Conservation (phyloP, 2,329 filamentous ascomycete genomes). For the Pestalotiopsis sp. region DNA sequence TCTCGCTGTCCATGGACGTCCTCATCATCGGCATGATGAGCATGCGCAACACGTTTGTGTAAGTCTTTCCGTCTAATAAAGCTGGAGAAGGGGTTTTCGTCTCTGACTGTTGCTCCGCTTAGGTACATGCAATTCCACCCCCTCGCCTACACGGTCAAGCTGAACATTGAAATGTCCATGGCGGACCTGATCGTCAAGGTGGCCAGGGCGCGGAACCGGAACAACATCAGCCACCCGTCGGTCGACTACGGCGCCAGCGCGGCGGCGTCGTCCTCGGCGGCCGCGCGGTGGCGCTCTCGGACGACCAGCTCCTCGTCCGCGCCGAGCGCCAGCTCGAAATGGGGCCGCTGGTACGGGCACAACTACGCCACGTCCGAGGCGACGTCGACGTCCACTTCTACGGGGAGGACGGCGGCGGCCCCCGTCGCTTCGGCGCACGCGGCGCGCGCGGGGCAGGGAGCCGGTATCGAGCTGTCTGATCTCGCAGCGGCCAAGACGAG, state of each 20-base stretch:
- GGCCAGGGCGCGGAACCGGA: slow-evolving; percentile 1
- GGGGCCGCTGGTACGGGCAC: not conserved
- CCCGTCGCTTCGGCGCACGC: too few species aligned
- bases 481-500: not conserved
- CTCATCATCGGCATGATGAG: slow-evolving; percentile 33
- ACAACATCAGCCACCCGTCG: not conserved
- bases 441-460: too few species aligned
- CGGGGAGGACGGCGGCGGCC: too few species aligned
- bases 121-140: slow-evolving; percentile 53
- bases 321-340: not conserved
- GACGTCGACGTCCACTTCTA: not conserved
- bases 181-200: slow-evolving; percentile 50
- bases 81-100: too few species aligned
- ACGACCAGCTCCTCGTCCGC: not conserved
- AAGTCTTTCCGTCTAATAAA: not conserved
- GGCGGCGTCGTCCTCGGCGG: not conserved
- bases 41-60: slow-evolving; percentile 38
- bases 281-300: not conserved
- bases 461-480: not conserved
- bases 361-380: not conserved
- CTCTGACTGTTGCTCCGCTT: too few species aligned
- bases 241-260: not conserved
- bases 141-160: slow-evolving; percentile 54
- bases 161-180: slow-evolving; percentile 58
- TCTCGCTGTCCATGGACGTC: slow-evolving; percentile 47